Evolutionary conservation across 2,329 filamentous ascomycete genomes (phyloP), one percentile per base, ranked within the genome.

Genomic region (Fusarium sulawesiense): DNA sequence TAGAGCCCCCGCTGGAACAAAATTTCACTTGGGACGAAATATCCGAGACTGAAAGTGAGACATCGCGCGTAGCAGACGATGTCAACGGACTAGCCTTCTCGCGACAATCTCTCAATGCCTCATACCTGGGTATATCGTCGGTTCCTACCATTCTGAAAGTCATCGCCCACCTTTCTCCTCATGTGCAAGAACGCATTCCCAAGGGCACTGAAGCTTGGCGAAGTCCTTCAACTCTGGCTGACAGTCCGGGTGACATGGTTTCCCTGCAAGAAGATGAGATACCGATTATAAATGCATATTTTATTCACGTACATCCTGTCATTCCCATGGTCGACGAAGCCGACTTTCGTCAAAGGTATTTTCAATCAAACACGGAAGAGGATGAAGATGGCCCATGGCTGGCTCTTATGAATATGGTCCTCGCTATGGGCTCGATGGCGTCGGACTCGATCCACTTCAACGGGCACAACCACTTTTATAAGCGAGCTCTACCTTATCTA

Each of bases 301-400:
- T 93, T 77, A 89, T 90, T 70, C 86, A 89, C 32, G 87, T 92
- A 25, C 92, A 93, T 66, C 87, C 90, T 2, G 91, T 93, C 70
- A 86, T 91, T 6, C 92, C 92, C 0, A 89, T 93, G 85, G 83
- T 94, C 5, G 91, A 94, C 70, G 91, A 93, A 77, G 86, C 87
- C 20, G 85, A 87, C 12, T 93, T 93, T 77, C 87, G 72, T 12
- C 50, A 54, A 10, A 60, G 68, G 32, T 68, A 70, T 42, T 45
- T 64, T 13, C 46, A 64, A 25, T 42, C 21, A 13, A 50, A 5
- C 29, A 46, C n/a, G 68, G 84, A 90, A 20, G 88, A 84, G 63
- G 91, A 93, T 76, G 83, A 87, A 2, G 86, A 49, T 25, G 42
- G 48, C 4, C 47, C 90, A 21, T 94, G 92, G 92, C 83, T 93